A percentile compares a stretch with the other conserved stretches of the same genome.
phyloP scores from a whole-genome alignment of 1,284 basidiomycete genomes.

The Entoloma clypeatum region DNA sequence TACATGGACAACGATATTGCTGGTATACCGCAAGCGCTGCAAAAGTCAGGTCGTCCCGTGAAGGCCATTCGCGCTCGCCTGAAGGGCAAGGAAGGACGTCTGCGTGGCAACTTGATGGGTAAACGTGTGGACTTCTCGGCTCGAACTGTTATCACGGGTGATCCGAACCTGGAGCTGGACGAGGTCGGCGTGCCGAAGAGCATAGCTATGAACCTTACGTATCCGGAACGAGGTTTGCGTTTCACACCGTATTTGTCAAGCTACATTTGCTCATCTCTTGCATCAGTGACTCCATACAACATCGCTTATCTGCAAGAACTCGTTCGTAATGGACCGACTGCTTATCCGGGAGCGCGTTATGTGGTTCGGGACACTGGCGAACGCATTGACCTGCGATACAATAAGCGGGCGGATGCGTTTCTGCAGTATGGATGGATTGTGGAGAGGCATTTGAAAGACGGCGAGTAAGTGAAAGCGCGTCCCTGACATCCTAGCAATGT shows the following conservation, averaged over 20 bases:
- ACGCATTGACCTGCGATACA: slow-evolving; percentile 95
- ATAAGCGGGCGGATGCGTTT: slow-evolving; percentile 96
- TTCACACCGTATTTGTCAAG: not conserved
- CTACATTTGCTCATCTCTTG: slow-evolving; percentile 10
- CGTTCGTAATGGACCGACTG: slow-evolving; percentile 94
- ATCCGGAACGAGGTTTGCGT: slow-evolving; percentile 84
- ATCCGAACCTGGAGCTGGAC: slow-evolving; percentile 95
- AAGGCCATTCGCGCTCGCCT: slow-evolving; percentile 98
- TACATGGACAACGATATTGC: slow-evolving; percentile 99
- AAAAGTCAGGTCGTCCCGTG: slow-evolving; percentile 96
- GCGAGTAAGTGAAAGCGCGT: slow-evolving; percentile 68
- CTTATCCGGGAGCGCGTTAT: slow-evolving; percentile 96
- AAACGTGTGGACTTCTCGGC: slow-evolving; percentile 99
- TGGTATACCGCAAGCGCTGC: slow-evolving; percentile 94
- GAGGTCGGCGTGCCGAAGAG: slow-evolving; percentile 97
- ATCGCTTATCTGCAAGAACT: slow-evolving; percentile 93
- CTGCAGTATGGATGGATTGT: slow-evolving; percentile 99
- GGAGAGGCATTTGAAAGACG: slow-evolving; percentile 95
- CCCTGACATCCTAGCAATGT: not conserved
- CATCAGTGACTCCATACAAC: slow-evolving; percentile 93
- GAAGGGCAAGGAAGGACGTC: slow-evolving; percentile 98
- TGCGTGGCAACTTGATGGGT: slow-evolving; percentile 98
- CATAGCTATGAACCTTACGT: slow-evolving; percentile 98
- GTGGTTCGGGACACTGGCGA: slow-evolving; percentile 98
- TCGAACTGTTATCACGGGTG: slow-evolving; percentile 98